These are phyloP conservation scores for Rhizopogon rudus DNA, from an alignment of 768 basidiomycete species.

Conservation along the genomic window DNA sequence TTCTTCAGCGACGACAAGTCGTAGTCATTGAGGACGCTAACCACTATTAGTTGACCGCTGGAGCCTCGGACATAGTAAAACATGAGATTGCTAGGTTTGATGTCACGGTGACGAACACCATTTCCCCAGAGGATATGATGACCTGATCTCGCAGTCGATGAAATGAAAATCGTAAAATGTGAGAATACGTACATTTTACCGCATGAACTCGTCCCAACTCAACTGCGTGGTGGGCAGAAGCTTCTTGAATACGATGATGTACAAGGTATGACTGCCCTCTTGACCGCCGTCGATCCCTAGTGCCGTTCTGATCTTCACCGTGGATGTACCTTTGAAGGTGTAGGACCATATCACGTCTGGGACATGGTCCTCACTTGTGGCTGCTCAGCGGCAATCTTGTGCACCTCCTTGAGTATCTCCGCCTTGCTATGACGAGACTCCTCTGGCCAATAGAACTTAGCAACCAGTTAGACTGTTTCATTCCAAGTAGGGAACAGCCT, in stretches of 20 bases:
- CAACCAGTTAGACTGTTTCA: not conserved
- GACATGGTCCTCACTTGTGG: no score
- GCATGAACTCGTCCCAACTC: no score
- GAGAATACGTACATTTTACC: no score
- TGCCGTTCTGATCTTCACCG: no score
- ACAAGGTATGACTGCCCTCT: no score
- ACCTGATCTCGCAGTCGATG: not conserved
- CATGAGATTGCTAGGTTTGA: slow-evolving; percentile 8
- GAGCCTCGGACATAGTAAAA: not conserved
- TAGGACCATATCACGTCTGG: not conserved
- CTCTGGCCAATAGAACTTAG: not conserved
- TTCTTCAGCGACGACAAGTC: not conserved
- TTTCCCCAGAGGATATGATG: slow-evolving; percentile 2
- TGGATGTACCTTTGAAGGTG: no score
- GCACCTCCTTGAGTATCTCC: not conserved
- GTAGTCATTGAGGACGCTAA: slow-evolving; percentile 9
- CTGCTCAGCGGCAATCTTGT: no score
- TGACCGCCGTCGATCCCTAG: no score
- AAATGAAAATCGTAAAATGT: not conserved
- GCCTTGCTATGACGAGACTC: not conserved
- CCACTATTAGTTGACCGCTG: not conserved
- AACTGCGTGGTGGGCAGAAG: no score
- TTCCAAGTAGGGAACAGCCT: no score
- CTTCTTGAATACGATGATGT: no score
- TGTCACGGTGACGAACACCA: slow-evolving; percentile 6